Percentiles rank a stretch among this genome's conserved stretches.
These are phyloP conservation scores for Lentinula aciculospora DNA, from an alignment of 768 basidiomycete genomes.

Conservation along the genomic window DNA sequence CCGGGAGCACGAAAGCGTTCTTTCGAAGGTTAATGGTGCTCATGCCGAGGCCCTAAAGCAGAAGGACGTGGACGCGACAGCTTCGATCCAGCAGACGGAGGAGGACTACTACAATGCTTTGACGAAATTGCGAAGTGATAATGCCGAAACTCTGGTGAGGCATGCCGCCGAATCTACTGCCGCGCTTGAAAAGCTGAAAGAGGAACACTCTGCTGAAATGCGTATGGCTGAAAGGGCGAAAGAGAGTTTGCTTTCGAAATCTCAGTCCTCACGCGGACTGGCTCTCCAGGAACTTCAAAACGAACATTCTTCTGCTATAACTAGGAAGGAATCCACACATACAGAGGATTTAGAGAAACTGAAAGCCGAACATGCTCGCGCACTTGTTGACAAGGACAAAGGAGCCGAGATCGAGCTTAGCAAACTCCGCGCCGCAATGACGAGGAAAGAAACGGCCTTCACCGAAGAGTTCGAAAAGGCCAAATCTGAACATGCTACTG, in stretches of 20 bases:
- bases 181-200: conserved; percentile 62
- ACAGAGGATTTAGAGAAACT: conserved; percentile 60
- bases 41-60: conserved; percentile 53
- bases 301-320: conserved; percentile 60
- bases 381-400: conserved; percentile 51
- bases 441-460: conserved; percentile 61
- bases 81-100: conserved; percentile 60
- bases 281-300: conserved; percentile 65
- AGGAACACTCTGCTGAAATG: conserved; percentile 71
- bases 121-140: conserved; percentile 70
- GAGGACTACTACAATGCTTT: conserved; percentile 81
- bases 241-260: conserved; percentile 70
- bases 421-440: conserved; percentile 55
- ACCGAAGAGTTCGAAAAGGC: conserved; percentile 60
- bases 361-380: conserved; percentile 30
- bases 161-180: conserved; percentile 56
- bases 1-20: conserved; percentile 47
- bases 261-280: conserved; percentile 57
- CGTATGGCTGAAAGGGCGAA: conserved; percentile 71
- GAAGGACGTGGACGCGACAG: conserved; percentile 54
- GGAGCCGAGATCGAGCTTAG: conserved; percentile 57
- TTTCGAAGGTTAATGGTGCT: conserved; percentile 43
- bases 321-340: conserved; percentile 61
- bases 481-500: conserved; percentile 52
- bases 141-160: conserved; percentile 58